These are phyloP conservation scores for Helotiales sp. DNA, from an alignment of 2,329 filamentous ascomycete genomes.

Conservation along the genomic window DNA sequence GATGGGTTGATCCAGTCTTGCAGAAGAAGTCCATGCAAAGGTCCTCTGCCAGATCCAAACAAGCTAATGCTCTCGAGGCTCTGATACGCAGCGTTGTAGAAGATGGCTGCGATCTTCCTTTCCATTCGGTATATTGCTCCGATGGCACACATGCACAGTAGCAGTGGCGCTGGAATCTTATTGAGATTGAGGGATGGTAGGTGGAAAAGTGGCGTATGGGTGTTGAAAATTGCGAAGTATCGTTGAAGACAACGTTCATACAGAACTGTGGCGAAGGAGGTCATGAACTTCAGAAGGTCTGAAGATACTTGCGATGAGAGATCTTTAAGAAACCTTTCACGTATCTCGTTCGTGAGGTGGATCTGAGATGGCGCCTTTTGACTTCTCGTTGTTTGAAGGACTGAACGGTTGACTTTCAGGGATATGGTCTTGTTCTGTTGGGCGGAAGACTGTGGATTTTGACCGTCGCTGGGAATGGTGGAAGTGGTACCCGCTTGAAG, in stretches of 20 bases:
- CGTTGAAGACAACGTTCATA: background rate
- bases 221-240: slow-evolving; percentile 2
- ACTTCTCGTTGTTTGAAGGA: background rate
- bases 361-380: background rate
- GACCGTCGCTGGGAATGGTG: background rate
- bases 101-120: slow-evolving; percentile 37
- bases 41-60: background rate
- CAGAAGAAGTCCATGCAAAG: background rate
- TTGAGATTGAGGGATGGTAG: slow-evolving; percentile 10
- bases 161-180: slow-evolving; percentile 37
- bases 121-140: slow-evolving; percentile 44
- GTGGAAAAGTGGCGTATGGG: background rate
- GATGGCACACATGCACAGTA: slow-evolving; percentile 46
- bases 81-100: slow-evolving; percentile 29
- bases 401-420: background rate
- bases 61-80: slow-evolving; percentile 17
- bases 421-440: background rate
- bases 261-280: background rate
- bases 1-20: background rate
- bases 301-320: background rate
- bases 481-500: background rate
- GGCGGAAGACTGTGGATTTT: background rate
- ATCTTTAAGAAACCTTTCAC: background rate
- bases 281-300: background rate
- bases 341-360: background rate